A percentile compares a stretch with the other conserved stretches of the same genome.
phyloP scores from a whole-genome alignment of 345 rosid genomes.

The Citrus glauca region DNA sequence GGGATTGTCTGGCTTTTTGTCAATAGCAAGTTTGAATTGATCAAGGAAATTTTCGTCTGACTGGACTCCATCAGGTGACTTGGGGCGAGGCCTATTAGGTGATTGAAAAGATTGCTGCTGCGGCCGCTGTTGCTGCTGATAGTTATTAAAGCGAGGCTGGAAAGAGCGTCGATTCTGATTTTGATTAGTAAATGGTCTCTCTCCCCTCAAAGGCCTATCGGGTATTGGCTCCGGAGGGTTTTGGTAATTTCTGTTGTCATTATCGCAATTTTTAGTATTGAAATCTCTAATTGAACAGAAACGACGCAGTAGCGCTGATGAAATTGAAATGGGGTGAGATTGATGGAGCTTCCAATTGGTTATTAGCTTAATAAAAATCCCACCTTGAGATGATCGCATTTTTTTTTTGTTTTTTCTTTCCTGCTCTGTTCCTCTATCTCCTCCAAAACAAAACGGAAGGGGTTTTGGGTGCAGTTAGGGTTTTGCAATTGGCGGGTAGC shows the following conservation, averaged over 20 bases:
- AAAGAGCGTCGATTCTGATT: conserved; percentile 2
- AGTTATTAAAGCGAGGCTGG: background rate
- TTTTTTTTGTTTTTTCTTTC: background rate
- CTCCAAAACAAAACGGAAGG: background rate
- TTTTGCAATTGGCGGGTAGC: background rate
- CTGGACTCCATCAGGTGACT: conserved; percentile 20
- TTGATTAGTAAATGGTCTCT: conserved; percentile 18
- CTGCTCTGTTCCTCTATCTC: background rate
- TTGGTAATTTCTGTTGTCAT: background rate
- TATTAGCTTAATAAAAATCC: conserved; percentile 1
- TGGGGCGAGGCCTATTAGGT: background rate
- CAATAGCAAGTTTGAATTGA: conserved; percentile 53
- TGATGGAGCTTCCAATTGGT: background rate
- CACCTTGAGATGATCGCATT: conserved; percentile 7
- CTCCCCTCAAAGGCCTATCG: conserved; percentile 57
- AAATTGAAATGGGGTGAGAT: background rate
- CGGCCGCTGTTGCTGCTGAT: background rate
- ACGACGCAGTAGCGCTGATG: background rate
- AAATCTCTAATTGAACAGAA: background rate
- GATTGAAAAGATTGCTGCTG: background rate
- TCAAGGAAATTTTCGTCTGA: conserved; percentile 60
- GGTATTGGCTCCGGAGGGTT: conserved; percentile 54
- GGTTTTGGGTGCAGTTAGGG: background rate
- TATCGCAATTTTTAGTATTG: background rate
- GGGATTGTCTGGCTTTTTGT: conserved; percentile 25